Evolutionary conservation across 2,329 filamentous ascomycete species (phyloP).

Genomic region (Colletotrichum sp.): DNA sequence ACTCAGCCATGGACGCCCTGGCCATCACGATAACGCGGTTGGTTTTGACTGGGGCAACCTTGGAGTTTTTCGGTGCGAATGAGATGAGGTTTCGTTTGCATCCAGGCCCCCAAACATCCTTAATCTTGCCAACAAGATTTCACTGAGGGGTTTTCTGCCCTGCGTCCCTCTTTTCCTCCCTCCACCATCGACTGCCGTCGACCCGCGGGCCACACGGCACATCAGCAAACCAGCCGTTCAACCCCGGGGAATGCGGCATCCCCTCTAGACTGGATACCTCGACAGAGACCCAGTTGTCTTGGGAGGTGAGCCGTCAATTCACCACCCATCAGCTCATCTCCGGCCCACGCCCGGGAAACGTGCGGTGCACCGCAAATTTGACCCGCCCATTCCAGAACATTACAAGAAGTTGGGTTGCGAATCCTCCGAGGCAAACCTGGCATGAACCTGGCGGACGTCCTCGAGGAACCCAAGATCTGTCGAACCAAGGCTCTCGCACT

Average conservation of each 20-base stretch:
- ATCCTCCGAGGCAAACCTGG: not conserved
- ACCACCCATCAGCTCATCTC: slow-evolving; percentile 6
- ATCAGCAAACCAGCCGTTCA: not conserved
- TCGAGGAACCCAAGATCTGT: not conserved
- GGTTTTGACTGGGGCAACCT: not conserved
- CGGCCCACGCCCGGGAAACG: not conserved
- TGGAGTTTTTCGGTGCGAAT: not conserved
- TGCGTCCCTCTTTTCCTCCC: not conserved
- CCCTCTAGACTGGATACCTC: not conserved
- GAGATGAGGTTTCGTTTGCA: slow-evolving; percentile 12
- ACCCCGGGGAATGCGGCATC: slow-evolving; percentile 10
- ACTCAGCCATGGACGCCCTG: not conserved
- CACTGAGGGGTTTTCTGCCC: slow-evolving; percentile 2
- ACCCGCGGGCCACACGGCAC: slow-evolving; percentile 9
- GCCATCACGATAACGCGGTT: not conserved
- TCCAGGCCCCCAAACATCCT: slow-evolving; percentile 1
- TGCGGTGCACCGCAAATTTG: not conserved
- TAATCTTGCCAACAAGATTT: slow-evolving; percentile 5
- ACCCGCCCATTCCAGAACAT: not conserved
- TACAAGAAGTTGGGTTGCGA: not conserved
- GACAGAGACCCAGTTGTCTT: not conserved
- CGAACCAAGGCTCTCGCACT: not conserved
- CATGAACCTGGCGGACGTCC: not conserved
- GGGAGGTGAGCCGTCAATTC: not conserved
- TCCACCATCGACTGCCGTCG: not conserved